These are phyloP conservation scores for Phytophthora megakarya DNA, from an alignment of 352 stramenopile species.

Conservation along the genomic window DNA sequence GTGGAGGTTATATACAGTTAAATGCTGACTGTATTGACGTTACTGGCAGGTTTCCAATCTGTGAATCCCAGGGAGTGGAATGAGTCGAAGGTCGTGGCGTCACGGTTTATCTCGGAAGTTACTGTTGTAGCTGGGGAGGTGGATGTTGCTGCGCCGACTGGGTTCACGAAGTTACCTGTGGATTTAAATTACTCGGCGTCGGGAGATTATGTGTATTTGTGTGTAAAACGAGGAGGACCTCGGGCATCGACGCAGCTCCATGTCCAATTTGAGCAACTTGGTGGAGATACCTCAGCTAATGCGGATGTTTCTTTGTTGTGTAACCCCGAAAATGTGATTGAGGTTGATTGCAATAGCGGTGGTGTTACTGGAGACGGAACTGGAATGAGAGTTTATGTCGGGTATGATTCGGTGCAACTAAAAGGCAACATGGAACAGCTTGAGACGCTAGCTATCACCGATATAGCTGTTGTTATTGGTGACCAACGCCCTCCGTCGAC, in stretches of 20 bases:
- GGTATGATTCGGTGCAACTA: constrained; percentile 37
- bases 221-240: constrained; percentile 55
- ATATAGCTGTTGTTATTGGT: constrained; percentile 53
- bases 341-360: constrained; percentile 41
- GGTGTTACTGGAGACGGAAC: constrained; percentile 29
- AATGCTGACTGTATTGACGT: constrained; percentile 7
- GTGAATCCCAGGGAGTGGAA: constrained; percentile 58
- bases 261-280: constrained; percentile 16
- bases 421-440: constrained; percentile 38
- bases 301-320: neutral
- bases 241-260: constrained; percentile 47
- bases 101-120: constrained; percentile 71
- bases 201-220: constrained; percentile 76
- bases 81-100: constrained; percentile 28
- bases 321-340: constrained; percentile 18
- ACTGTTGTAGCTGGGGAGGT: constrained; percentile 57
- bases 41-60: constrained; percentile 41
- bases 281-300: constrained; percentile 2
- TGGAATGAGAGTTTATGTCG: constrained; percentile 35
- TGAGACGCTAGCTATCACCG: constrained; percentile 60
- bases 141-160: constrained; percentile 51
- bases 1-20: neutral
- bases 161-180: constrained; percentile 56
- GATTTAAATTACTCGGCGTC: constrained; percentile 71
- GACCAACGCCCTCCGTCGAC: constrained; percentile 29